These are phyloP conservation scores for Phoenix dactylifera DNA, from an alignment of 176 grass and related monocot genomes.

Conservation along the genomic window DNA sequence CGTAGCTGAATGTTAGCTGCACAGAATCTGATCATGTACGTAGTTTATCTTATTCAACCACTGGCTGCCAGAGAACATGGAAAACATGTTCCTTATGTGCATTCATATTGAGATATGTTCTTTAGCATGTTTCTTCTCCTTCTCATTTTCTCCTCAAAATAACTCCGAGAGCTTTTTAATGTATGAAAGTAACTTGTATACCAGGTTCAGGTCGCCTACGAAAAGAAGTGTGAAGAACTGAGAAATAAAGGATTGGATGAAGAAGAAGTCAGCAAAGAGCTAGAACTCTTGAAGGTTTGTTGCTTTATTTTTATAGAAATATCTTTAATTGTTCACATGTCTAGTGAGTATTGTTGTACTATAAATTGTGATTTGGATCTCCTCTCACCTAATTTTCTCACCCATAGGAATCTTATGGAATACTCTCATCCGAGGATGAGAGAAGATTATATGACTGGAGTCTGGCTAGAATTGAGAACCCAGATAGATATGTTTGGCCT, in stretches of 20 bases:
- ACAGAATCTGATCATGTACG: too few species aligned
- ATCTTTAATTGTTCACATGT: too few species aligned
- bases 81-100: too few species aligned
- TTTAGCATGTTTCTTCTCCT: too few species aligned
- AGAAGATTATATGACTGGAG: conserved; percentile 95
- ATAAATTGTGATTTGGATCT: too few species aligned
- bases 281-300: conserved; percentile 61
- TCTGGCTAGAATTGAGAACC: conserved; percentile 67
- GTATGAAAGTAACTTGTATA: conserved; percentile 5
- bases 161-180: too few species aligned
- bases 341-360: too few species aligned
- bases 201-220: conserved; percentile 62
- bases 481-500: conserved; percentile 87
- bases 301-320: neutral
- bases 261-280: conserved; percentile 49
- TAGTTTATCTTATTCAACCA: too few species aligned
- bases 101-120: too few species aligned
- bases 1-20: too few species aligned
- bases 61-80: too few species aligned
- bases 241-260: conserved; percentile 68
- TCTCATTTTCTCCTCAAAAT: too few species aligned
- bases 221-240: conserved; percentile 57
- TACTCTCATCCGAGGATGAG: conserved; percentile 73
- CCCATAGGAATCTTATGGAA: conserved; percentile 64
- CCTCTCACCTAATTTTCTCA: neutral